phyloP scores from a whole-genome alignment of 495 filamentous ascomycete species.

The Podospora conica region DNA sequence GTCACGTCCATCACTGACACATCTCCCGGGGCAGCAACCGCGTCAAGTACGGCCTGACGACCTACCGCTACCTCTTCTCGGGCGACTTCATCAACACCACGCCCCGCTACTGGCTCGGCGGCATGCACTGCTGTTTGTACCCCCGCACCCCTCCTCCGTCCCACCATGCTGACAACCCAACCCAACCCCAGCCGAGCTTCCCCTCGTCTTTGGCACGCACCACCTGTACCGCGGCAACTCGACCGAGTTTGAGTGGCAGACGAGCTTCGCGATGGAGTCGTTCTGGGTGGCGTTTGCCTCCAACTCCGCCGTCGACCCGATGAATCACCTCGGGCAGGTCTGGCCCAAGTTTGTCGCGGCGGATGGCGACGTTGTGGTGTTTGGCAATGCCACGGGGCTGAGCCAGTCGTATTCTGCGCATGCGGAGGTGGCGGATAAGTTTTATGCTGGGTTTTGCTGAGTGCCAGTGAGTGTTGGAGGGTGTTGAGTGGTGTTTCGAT shows the following conservation, averaged over 20 bases:
- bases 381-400: background rate
- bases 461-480: background rate
- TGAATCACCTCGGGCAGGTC: background rate
- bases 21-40: slow-evolving; percentile 3
- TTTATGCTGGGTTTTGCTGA: background rate
- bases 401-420: background rate
- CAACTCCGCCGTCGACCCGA: slow-evolving; percentile 4
- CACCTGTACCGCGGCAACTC: slow-evolving; percentile 26
- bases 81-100: slow-evolving; percentile 34
- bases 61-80: slow-evolving; percentile 32
- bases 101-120: slow-evolving; percentile 35
- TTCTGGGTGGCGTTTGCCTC: slow-evolving; percentile 22
- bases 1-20: background rate
- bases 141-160: background rate
- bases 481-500: too few species aligned
- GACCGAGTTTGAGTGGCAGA: slow-evolving; percentile 30
- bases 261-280: slow-evolving; percentile 36
- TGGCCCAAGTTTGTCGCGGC: slow-evolving; percentile 9
- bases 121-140: slow-evolving; percentile 30
- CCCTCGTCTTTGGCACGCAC: slow-evolving; percentile 39
- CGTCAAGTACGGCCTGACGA: slow-evolving; percentile 13
- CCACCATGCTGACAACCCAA: background rate
- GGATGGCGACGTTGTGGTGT: background rate
- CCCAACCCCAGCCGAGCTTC: slow-evolving; percentile 33
- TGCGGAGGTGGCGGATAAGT: background rate